Evolutionary conservation across 805 yeast species (phyloP).

Genomic region (Metschnikowia bowlesiae): DNA sequence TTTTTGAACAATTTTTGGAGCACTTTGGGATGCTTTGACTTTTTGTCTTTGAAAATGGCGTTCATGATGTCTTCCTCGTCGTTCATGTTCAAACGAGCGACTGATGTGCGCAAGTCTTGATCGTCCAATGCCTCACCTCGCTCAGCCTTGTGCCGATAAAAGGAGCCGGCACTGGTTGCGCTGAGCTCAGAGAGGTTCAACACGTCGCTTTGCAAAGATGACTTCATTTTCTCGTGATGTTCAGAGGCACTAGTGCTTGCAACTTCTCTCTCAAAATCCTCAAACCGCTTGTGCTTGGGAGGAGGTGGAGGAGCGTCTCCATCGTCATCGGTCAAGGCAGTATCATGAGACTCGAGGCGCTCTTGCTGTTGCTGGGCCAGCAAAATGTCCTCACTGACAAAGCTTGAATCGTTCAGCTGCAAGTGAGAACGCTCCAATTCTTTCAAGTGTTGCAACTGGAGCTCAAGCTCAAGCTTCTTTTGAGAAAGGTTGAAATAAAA

Average conservation of each 20-base stretch:
- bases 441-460: conserved; percentile 33
- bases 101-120: conserved; percentile 1
- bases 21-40: conserved; percentile 39
- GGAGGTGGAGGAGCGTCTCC: conserved; percentile 34
- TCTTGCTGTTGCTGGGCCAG: conserved; percentile 22
- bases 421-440: conserved; percentile 23
- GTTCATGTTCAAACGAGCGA: conserved; percentile 20
- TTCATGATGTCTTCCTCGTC: conserved; percentile 33
- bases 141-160: conserved; percentile 65
- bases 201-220: conserved; percentile 41
- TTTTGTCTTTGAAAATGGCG: conserved; percentile 40
- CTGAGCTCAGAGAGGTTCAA: conserved; percentile 63
- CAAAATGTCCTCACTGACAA: conserved; percentile 31
- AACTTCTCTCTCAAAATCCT: conserved; percentile 28
- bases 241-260: conserved; percentile 8
- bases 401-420: conserved; percentile 24
- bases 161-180: conserved; percentile 88
- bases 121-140: conserved; percentile 20
- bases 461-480: conserved; percentile 37
- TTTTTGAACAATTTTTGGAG: conserved; percentile 41
- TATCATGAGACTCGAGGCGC: conserved; percentile 15
- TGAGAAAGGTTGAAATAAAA: conserved; percentile 20
- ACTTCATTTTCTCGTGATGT: conserved; percentile 34
- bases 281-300: conserved; percentile 26
- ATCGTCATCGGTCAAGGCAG: conserved; percentile 31